Percentiles rank a stretch among this genome's conserved stretches.
Evolutionary conservation across 2,329 filamentous ascomycete species (phyloP).

Genomic region (Talaromyces funiculosus): DNA sequence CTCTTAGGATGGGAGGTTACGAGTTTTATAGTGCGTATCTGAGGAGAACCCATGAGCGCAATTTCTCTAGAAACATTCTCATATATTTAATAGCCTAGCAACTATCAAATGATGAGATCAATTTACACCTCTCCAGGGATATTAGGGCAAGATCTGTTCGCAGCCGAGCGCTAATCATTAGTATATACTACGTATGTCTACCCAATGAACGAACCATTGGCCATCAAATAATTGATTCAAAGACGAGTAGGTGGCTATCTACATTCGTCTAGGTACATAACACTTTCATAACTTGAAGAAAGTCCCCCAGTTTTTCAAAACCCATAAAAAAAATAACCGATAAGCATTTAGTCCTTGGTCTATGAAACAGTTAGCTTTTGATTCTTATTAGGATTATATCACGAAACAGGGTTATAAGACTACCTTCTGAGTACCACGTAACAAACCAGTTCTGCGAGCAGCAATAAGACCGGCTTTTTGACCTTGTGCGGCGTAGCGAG

Average conservation of each 20-base stretch:
- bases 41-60: no score
- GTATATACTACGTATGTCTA: neutral
- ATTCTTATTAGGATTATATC: no score
- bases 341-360: conserved; percentile 77
- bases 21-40: no score
- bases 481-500: conserved; percentile 92
- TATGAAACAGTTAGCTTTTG: neutral
- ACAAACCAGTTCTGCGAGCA: conserved; percentile 95
- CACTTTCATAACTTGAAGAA: conserved; percentile 36
- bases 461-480: conserved; percentile 99
- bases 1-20: no score
- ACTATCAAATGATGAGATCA: no score
- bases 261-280: conserved; percentile 39
- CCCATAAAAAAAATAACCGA: conserved; percentile 39
- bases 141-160: no score
- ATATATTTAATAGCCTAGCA: no score
- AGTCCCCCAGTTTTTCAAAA: conserved; percentile 25
- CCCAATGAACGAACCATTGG: conserved; percentile 17
- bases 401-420: no score
- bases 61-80: no score
- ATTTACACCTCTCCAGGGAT: no score
- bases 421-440: conserved; percentile 49
- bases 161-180: no score
- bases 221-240: conserved; percentile 34
- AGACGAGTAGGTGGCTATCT: conserved; percentile 34